A percentile compares a stretch with the other conserved stretches of the same genome.
Conservation (phyloP, 2,329 filamentous ascomycete genomes). For the Nakataea oryzae region DNA sequence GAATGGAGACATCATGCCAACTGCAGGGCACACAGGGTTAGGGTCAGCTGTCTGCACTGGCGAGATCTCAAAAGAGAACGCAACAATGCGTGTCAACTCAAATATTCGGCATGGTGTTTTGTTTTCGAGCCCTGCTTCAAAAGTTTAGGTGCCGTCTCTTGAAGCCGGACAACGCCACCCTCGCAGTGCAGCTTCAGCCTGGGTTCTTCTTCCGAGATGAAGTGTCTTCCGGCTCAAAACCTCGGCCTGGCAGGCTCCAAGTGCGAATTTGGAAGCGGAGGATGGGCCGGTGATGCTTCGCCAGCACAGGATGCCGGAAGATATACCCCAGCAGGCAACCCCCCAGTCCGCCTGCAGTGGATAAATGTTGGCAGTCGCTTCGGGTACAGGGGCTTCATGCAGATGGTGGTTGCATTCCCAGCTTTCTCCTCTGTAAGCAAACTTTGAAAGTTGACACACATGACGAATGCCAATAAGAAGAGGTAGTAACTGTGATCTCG, state of each 20-base stretch:
- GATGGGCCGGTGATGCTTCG: background rate
- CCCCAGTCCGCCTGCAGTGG: background rate
- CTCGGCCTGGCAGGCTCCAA: background rate
- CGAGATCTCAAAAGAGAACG: too few relatives aligned
- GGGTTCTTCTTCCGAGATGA: too few relatives aligned
- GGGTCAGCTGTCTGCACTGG: too few relatives aligned
- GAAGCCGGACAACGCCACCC: background rate
- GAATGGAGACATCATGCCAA: too few relatives aligned
- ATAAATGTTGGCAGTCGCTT: background rate
- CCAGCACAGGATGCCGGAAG: background rate
- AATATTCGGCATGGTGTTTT: background rate
- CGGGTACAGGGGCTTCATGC: background rate
- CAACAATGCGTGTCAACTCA: background rate
- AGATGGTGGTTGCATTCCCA: background rate
- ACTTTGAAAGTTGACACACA: background rate
- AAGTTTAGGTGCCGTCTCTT: background rate
- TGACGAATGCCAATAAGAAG: background rate
- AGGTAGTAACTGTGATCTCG: too few relatives aligned
- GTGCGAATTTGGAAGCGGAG: background rate
- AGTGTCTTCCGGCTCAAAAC: too few relatives aligned
- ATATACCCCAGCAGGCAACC: background rate
- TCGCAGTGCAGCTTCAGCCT: background rate
- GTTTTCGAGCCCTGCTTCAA: background rate
- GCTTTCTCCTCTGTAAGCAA: background rate
- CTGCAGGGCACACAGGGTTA: too few relatives aligned